Evolutionary conservation across 2,329 filamentous ascomycete species (phyloP).

Genomic region (Colletotrichum lini): DNA sequence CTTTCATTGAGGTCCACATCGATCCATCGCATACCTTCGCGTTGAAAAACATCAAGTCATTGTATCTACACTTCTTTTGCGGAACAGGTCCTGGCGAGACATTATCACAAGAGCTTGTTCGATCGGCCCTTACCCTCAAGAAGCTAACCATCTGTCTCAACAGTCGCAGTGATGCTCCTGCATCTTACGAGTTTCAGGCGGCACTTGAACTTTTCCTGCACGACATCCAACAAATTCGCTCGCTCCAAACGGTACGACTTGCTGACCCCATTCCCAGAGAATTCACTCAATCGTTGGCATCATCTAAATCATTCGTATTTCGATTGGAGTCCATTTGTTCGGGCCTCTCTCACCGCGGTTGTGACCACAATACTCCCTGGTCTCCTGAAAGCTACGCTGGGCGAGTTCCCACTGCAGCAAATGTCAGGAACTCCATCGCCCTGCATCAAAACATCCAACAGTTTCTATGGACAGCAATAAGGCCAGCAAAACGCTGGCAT

Average conservation of each 20-base stretch:
- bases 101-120: not conserved
- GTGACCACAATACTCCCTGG: not conserved
- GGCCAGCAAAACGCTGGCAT: not conserved
- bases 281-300: not conserved
- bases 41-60: not conserved
- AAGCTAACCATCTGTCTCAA: not conserved
- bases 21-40: not conserved
- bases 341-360: not conserved
- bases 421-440: not conserved
- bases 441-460: not conserved
- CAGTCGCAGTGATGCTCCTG: not conserved
- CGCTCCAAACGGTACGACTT: not conserved
- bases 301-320: not conserved
- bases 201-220: not conserved
- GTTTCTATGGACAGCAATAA: not conserved
- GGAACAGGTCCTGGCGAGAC: not conserved
- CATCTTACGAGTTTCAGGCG: not conserved
- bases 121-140: not conserved
- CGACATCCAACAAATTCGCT: not conserved
- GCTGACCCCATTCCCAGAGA: not conserved
- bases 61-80: slow-evolving; percentile 1
- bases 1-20: not conserved
- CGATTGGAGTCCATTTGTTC: not conserved
- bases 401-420: not conserved
- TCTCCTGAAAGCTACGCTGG: not conserved